A percentile compares a stretch with the other conserved stretches of the same genome.
phyloP scores from a whole-genome alignment of 2,329 filamentous ascomycete genomes.

The Dactylellina haptotyla region DNA sequence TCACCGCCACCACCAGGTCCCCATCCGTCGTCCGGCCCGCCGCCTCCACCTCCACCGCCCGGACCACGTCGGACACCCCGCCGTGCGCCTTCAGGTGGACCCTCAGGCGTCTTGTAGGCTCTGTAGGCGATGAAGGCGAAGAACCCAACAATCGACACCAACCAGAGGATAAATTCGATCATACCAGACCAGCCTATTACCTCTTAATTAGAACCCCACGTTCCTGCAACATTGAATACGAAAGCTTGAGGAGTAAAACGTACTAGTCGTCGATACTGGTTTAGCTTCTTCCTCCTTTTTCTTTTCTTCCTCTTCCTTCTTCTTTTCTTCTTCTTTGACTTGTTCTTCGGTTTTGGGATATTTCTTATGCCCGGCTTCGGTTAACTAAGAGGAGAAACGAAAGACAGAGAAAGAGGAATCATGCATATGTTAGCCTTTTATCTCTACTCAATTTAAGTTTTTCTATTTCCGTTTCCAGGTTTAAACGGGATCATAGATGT shows the following conservation, averaged over 20 bases:
- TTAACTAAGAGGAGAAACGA: constrained; percentile 26
- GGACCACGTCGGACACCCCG: constrained; percentile 15
- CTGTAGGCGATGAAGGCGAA: constrained; percentile 49
- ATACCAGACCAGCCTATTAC: constrained; percentile 36
- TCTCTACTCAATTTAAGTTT: not conserved
- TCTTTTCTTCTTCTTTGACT: constrained; percentile 27
- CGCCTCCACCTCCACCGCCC: constrained; percentile 32
- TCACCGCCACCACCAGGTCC: constrained; percentile 46
- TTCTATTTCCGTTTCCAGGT: too few relatives aligned
- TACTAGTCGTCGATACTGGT: constrained; percentile 1
- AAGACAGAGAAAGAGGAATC: not conserved
- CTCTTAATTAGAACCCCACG: not conserved
- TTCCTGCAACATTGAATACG: not conserved
- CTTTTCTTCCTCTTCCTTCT: constrained; percentile 25
- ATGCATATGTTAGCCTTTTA: not conserved
- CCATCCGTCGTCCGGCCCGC: constrained; percentile 43
- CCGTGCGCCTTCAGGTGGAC: constrained; percentile 27
- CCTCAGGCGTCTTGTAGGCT: constrained; percentile 38
- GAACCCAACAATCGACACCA: constrained; percentile 41
- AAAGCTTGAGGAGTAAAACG: not conserved
- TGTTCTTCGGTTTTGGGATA: constrained; percentile 46
- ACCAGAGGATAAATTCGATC: constrained; percentile 48
- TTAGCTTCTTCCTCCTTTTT: constrained; percentile 26
- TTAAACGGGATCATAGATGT: too few relatives aligned
- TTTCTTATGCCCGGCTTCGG: constrained; percentile 50